These are phyloP conservation scores for Mortierella sp. DNA, from an alignment of 371 early-diverging fungal genomes.

Conservation along the genomic window DNA sequence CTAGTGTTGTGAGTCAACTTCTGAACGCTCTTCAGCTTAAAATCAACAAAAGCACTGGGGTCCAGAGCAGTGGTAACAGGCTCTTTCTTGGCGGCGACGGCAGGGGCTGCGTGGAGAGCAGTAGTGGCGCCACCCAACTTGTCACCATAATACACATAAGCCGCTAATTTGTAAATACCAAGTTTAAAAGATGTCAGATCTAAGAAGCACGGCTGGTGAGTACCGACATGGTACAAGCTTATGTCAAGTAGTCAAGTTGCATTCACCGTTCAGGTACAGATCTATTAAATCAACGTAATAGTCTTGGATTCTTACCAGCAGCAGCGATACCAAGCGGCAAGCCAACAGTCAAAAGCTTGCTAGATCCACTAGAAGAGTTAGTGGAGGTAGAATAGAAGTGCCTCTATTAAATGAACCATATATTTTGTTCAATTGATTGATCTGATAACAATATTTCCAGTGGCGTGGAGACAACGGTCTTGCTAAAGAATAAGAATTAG, in stretches of 20 bases:
- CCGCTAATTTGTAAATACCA: slow-evolving; percentile 27
- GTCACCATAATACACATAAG: slow-evolving; percentile 45
- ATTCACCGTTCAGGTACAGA: too few species aligned
- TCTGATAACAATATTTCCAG: background rate
- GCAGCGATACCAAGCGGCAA: slow-evolving; percentile 43
- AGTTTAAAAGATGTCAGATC: background rate
- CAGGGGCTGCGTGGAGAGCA: slow-evolving; percentile 18
- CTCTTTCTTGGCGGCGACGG: slow-evolving; percentile 33
- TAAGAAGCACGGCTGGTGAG: background rate
- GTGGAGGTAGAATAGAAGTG: slow-evolving; percentile 47
- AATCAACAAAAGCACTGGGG: slow-evolving; percentile 75
- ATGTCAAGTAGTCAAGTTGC: too few species aligned
- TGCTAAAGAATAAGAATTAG: background rate
- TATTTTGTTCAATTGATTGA: background rate
- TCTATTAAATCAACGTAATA: too few species aligned
- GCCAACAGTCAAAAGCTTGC: slow-evolving; percentile 53
- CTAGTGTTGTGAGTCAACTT: slow-evolving; percentile 84
- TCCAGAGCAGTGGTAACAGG: slow-evolving; percentile 66
- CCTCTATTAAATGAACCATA: slow-evolving; percentile 12
- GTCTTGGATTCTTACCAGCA: slow-evolving; percentile 31
- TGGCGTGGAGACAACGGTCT: background rate
- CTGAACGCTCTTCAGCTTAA: slow-evolving; percentile 74
- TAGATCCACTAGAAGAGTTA: slow-evolving; percentile 38
- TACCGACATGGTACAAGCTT: too few species aligned
- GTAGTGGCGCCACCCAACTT: slow-evolving; percentile 23